Conservation (phyloP, 2,329 filamentous ascomycete genomes). For the Dactylellina haptotyla region DNA sequence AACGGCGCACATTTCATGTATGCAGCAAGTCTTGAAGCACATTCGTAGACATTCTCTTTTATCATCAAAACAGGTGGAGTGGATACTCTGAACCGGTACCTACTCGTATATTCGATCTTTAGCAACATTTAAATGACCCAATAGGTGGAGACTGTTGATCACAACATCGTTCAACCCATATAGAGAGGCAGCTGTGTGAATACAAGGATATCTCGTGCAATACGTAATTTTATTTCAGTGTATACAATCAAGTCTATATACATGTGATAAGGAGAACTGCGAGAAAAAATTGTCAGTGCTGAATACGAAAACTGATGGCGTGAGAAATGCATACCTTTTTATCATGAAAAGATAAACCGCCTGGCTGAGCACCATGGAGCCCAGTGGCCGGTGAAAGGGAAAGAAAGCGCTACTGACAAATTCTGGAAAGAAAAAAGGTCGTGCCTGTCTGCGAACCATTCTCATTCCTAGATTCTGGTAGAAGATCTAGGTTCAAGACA, state of each 20-base stretch:
- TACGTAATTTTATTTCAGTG: neutral
- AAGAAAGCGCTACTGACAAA: neutral
- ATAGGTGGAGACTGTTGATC: no score
- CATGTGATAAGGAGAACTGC: neutral
- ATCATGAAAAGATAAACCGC: neutral
- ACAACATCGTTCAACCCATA: neutral
- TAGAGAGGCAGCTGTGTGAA: neutral
- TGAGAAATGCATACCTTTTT: slow-evolving; percentile 2
- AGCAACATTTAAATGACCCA: no score
- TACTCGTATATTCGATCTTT: no score
- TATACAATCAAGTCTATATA: neutral
- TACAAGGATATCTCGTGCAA: slow-evolving; percentile 3
- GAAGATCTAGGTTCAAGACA: no score
- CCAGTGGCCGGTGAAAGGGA: neutral
- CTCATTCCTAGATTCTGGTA: no score
- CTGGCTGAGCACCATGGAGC: no score
- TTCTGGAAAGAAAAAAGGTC: neutral
- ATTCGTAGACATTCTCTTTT: no score
- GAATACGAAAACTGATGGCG: neutral
- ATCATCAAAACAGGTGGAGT: no score
- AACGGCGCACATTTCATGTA: no score
- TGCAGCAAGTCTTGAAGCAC: no score
- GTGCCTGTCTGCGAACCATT: no score
- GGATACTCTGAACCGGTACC: no score
- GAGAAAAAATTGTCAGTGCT: neutral